Conservation (phyloP, 768 basidiomycete species). For the Pleurotus eryngii region DNA sequence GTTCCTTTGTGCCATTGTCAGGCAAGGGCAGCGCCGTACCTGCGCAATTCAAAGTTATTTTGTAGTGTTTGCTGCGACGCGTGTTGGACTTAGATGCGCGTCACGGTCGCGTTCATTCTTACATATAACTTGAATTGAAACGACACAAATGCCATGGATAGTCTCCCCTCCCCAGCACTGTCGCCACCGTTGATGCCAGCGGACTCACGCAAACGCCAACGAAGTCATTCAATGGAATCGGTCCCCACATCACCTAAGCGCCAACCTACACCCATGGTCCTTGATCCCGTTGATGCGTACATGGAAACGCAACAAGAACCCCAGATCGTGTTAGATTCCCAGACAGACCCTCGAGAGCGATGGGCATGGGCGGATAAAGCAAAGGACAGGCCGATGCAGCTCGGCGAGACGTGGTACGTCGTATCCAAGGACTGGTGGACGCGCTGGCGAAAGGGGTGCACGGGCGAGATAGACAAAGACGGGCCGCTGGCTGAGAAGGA, state of each 20-base stretch:
- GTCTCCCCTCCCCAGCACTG: constrained; percentile 41
- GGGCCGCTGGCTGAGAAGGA: constrained; percentile 58
- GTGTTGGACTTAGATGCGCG: background rate
- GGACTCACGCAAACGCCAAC: constrained; percentile 60
- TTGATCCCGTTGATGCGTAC: constrained; percentile 59
- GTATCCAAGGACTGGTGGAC: constrained; percentile 70
- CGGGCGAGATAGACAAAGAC: constrained; percentile 66
- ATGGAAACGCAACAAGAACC: constrained; percentile 57
- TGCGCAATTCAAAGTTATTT: background rate
- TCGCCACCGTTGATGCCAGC: constrained; percentile 41
- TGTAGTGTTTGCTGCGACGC: background rate
- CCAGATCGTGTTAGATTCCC: constrained; percentile 20
- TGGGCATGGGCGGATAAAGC: constrained; percentile 40
- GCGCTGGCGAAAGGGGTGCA: constrained; percentile 71
- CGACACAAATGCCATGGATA: constrained; percentile 33
- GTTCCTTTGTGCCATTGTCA: too few species aligned
- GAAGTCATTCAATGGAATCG: constrained; percentile 74
- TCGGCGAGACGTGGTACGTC: constrained; percentile 79
- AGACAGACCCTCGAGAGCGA: background rate
- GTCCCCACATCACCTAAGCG: constrained; percentile 78
- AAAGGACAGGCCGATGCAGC: constrained; percentile 46
- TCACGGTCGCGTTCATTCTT: background rate
- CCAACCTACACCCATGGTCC: constrained; percentile 44
- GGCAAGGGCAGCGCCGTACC: too few species aligned
- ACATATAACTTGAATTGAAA: background rate